phyloP scores from a whole-genome alignment of 352 stramenopile genomes.

The Pythium sp. region DNA sequence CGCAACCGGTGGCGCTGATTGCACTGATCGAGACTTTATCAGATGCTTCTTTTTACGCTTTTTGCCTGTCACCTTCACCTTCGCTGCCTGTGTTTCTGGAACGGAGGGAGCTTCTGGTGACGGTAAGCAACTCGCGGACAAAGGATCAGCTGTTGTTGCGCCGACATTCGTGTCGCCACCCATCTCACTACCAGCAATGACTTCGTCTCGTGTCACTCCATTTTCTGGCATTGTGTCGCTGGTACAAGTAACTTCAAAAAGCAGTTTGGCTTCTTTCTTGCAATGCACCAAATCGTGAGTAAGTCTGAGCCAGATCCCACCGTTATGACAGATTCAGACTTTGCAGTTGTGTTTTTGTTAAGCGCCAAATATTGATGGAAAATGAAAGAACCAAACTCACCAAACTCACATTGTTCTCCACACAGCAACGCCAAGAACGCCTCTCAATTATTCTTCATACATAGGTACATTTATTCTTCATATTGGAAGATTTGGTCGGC shows the following conservation, averaged over 20 bases:
- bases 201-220: not conserved
- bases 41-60: not conserved
- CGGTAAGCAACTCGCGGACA: not conserved
- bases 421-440: not conserved
- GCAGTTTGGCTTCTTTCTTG: not conserved
- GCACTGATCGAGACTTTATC: not conserved
- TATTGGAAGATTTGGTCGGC: not conserved
- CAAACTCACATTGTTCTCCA: too few relatives aligned
- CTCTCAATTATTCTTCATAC: not conserved
- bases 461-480: not conserved
- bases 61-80: not conserved
- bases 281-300: not conserved
- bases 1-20: not conserved
- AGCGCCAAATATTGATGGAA: not conserved
- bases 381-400: not conserved
- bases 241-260: not conserved
- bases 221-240: not conserved
- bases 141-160: not conserved
- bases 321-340: not conserved
- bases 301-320: not conserved
- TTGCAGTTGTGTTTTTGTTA: not conserved
- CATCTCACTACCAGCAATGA: not conserved
- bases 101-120: not conserved
- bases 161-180: too few relatives aligned
- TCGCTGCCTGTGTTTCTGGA: not conserved